phyloP scores from a whole-genome alignment of 768 basidiomycete genomes.

The Phanerodontia chrysosporium region DNA sequence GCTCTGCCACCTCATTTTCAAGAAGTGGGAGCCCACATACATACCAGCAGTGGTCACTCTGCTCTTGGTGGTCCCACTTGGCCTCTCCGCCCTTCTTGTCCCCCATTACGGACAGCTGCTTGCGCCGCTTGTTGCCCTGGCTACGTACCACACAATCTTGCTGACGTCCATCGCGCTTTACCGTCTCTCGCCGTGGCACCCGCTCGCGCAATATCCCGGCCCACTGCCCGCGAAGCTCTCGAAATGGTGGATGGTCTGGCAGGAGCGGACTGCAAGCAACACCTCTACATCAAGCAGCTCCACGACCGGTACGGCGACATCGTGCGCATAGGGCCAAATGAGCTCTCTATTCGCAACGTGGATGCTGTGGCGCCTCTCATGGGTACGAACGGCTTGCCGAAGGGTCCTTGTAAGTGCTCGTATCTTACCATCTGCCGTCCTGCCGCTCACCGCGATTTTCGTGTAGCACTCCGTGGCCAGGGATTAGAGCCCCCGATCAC shows the following conservation, averaged over 20 bases:
- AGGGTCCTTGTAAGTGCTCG: conserved; percentile 46
- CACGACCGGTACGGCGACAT: conserved; percentile 55
- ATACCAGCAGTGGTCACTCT: neutral
- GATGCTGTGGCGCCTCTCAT: conserved; percentile 42
- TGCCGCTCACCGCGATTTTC: neutral
- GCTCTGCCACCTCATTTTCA: neutral
- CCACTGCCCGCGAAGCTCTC: conserved; percentile 13
- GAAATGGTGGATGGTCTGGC: conserved; percentile 14
- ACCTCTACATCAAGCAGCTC: conserved; percentile 39
- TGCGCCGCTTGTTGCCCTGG: neutral
- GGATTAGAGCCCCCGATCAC: neutral
- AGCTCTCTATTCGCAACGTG: conserved; percentile 46
- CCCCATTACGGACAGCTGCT: neutral
- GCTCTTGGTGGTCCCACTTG: neutral
- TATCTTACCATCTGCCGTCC: too few species aligned
- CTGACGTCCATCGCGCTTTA: conserved; percentile 16
- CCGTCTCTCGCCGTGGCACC: conserved; percentile 21
- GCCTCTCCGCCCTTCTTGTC: neutral
- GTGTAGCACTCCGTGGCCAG: neutral
- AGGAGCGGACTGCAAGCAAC: conserved; percentile 27
- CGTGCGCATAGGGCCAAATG: conserved; percentile 60
- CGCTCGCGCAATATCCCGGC: conserved; percentile 22
- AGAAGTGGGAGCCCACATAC: neutral
- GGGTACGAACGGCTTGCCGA: conserved; percentile 46
- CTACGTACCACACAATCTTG: neutral